Evolutionary conservation across 2,329 filamentous ascomycete genomes (phyloP).

Genomic region (Pseudogymnoascus sp.): DNA sequence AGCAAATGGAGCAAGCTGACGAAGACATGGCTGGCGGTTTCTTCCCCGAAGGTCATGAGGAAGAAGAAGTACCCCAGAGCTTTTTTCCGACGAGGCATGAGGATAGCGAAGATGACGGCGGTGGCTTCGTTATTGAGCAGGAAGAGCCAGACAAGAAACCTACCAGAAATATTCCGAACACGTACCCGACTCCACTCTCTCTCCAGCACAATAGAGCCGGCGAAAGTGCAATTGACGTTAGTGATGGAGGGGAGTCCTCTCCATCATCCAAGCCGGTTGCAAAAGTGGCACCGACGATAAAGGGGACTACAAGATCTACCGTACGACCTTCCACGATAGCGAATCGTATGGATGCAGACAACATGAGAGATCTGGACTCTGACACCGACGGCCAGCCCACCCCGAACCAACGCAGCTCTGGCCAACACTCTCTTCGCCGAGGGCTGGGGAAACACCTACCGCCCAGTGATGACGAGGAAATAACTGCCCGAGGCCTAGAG

Average conservation of each 20-base stretch:
- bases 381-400: background rate
- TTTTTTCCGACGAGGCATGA: conserved; percentile 27
- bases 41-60: conserved; percentile 48
- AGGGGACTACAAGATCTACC: background rate
- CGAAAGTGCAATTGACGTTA: background rate
- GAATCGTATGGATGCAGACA: background rate
- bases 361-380: background rate
- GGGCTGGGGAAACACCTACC: background rate
- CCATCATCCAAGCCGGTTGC: background rate
- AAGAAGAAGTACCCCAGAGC: conserved; percentile 32
- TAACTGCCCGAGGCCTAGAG: background rate
- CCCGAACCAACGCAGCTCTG: background rate
- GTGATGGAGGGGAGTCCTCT: background rate
- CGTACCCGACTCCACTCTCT: background rate
- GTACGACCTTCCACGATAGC: background rate
- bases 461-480: background rate
- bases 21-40: conserved; percentile 56
- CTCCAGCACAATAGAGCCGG: background rate
- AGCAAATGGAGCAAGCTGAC: conserved; percentile 30
- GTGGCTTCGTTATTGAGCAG: conserved; percentile 20
- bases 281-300: background rate
- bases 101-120: conserved; percentile 20
- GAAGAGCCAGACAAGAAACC: background rate
- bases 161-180: background rate
- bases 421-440: background rate